Evolutionary conservation across 257 asterid species (phyloP), one percentile per base, ranked within the genome.

Genomic region (Penstemon newberryi): DNA sequence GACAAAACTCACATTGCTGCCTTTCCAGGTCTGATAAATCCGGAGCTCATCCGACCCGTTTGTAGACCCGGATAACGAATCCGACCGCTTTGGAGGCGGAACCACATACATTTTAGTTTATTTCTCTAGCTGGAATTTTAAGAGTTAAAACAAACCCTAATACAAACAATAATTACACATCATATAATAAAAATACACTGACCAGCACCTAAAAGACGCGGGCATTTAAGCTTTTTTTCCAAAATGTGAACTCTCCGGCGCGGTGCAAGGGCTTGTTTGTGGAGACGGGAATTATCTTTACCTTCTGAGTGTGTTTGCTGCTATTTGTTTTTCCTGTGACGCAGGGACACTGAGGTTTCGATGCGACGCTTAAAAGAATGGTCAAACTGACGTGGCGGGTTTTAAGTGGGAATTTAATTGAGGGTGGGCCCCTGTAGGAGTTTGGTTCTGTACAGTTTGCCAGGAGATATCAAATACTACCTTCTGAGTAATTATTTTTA

Each of bases 21-120:
- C 99, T 84, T 94, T 91, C 99, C 99, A 91, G 56, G 94, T 76
- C 87, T 86, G 95, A 78, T 85, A 94, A 85, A 89, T 77, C 73
- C 79, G 85, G 55, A 84, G 80, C 73, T 67, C 89, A 80, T 87
- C 94, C 39, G 92, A 80, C 58, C 72, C 85, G 52, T 75, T 75
- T 1, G 81, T 67, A 80, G 96, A 89, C 87, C 96, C 96, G 57
- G 91, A 78, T 63, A 83, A 72, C 67, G 86, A 88, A 88, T 88
- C 94, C 53, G 92, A 19, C 33, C 33, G 33, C 83, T 87, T 87
- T 0, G 90, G 92, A 66, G 95, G 96, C 72, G 96, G 96, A 80
- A 87, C 96, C 56, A 82, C 91, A 66, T 87, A 84, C 99, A 93
- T 93, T 76, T 80, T 75, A 19, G 25, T 2, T 9, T 67, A 13